Evolutionary conservation across 306 rosid genomes (phyloP).

Genomic region (Amphicarpaea edgeworthii): DNA sequence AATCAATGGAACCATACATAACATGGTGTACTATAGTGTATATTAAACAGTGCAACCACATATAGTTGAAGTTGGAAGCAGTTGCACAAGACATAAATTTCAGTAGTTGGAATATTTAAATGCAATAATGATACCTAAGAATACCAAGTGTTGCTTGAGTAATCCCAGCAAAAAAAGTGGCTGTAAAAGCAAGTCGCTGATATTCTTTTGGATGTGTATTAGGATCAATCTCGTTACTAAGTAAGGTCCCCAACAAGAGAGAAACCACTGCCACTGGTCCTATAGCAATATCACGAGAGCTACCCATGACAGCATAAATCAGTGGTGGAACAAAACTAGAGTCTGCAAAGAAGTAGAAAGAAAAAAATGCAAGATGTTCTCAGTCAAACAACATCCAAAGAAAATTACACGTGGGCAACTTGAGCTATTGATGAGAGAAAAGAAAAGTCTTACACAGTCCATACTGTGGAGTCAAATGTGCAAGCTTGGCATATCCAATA

Average conservation of each 20-base stretch:
- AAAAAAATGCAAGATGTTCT: constrained; percentile 36
- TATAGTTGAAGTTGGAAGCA: constrained; percentile 21
- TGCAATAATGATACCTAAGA: constrained; percentile 70
- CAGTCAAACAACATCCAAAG: constrained; percentile 38
- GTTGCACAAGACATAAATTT: neutral
- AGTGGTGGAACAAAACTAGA: constrained; percentile 97
- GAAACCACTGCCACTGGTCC: constrained; percentile 99
- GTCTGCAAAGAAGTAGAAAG: constrained; percentile 55
- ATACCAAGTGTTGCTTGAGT: constrained; percentile 92
- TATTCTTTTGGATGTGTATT: constrained; percentile 59
- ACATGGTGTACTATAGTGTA: neutral
- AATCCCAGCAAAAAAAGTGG: constrained; percentile 95
- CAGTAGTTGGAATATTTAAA: constrained; percentile 10
- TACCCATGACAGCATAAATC: constrained; percentile 93
- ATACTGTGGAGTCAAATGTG: constrained; percentile 86
- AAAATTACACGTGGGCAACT: constrained; percentile 1
- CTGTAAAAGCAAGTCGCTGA: constrained; percentile 87
- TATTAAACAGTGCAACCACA: neutral
- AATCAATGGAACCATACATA: constrained; percentile 10
- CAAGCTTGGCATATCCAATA: constrained; percentile 91
- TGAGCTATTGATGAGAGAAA: neutral
- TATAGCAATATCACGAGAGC: constrained; percentile 96
- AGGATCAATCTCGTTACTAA: constrained; percentile 72
- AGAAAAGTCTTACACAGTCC: constrained; percentile 79
- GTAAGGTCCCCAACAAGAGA: constrained; percentile 85